These are phyloP conservation scores for Isabelozyma rhagii DNA, from an alignment of 805 yeast genomes.

Conservation along the genomic window DNA sequence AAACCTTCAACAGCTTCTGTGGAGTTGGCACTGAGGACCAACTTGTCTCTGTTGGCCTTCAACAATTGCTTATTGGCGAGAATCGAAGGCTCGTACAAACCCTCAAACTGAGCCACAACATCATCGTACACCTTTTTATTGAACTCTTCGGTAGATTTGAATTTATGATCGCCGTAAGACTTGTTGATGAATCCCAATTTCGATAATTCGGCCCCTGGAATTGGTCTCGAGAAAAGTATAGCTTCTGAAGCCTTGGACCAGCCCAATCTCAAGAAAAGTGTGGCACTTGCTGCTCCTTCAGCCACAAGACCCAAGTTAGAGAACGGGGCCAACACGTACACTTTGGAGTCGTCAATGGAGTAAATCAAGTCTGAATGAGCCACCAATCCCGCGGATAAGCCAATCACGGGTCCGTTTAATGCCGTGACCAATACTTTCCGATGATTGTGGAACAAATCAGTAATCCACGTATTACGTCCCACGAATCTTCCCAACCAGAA, in stretches of 20 bases:
- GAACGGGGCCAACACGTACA: constrained; percentile 69
- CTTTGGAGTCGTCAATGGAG: constrained; percentile 54
- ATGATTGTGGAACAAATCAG: constrained; percentile 68
- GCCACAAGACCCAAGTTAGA: constrained; percentile 78
- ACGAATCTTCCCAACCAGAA: constrained; percentile 57
- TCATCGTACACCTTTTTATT: constrained; percentile 37
- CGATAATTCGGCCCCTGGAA: constrained; percentile 54
- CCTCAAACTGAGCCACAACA: constrained; percentile 29
- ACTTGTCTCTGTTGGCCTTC: constrained; percentile 34
- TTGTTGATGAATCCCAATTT: constrained; percentile 61
- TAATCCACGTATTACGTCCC: constrained; percentile 68
- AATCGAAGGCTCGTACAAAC: constrained; percentile 44
- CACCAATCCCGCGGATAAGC: constrained; percentile 70
- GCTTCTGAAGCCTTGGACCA: constrained; percentile 72
- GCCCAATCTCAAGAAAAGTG: constrained; percentile 70
- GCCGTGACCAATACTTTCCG: constrained; percentile 68
- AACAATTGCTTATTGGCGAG: constrained; percentile 40
- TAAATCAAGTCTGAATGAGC: constrained; percentile 76
- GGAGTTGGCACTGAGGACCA: constrained; percentile 49
- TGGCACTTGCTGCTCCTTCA: constrained; percentile 74
- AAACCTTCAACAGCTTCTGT: constrained; percentile 70
- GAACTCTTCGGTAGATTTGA: constrained; percentile 36
- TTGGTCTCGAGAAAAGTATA: constrained; percentile 63
- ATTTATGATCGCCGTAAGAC: constrained; percentile 42
- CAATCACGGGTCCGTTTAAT: constrained; percentile 85